Conservation (phyloP, 441 rosid genomes). For the Caryocar brasiliense region DNA sequence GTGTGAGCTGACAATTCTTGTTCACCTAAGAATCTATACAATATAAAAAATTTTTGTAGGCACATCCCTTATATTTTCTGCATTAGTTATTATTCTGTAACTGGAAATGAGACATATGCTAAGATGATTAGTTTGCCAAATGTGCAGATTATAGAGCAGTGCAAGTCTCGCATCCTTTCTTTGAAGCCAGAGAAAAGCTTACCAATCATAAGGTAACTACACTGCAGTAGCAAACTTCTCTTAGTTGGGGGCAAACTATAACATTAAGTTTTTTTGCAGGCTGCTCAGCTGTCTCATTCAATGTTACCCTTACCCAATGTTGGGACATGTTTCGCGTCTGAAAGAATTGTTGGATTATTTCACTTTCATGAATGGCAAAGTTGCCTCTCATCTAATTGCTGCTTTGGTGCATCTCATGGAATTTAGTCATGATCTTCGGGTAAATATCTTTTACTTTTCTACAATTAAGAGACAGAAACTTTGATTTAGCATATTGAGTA, state of each 20-base stretch:
- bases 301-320: conserved; percentile 46
- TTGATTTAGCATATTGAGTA: no score
- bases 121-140: background rate
- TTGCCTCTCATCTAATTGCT: conserved; percentile 51
- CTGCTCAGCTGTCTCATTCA: conserved; percentile 43
- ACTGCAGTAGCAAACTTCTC: background rate
- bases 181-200: conserved; percentile 52
- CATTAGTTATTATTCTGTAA: no score
- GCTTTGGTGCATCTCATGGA: conserved; percentile 58
- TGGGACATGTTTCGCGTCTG: conserved; percentile 54
- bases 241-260: background rate
- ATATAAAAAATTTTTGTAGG: background rate
- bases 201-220: conserved; percentile 45
- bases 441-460: conserved; percentile 12
- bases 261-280: conserved; percentile 32
- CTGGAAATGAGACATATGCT: background rate
- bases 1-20: background rate
- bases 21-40: background rate
- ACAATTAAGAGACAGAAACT: background rate
- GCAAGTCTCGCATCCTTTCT: conserved; percentile 67
- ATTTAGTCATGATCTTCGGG: conserved; percentile 58
- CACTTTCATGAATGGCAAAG: conserved; percentile 53
- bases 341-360: conserved; percentile 79
- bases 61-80: background rate
- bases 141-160: conserved; percentile 70